These are phyloP conservation scores for Neurospora sp. DNA, from an alignment of 495 filamentous ascomycete genomes.

Conservation along the genomic window DNA sequence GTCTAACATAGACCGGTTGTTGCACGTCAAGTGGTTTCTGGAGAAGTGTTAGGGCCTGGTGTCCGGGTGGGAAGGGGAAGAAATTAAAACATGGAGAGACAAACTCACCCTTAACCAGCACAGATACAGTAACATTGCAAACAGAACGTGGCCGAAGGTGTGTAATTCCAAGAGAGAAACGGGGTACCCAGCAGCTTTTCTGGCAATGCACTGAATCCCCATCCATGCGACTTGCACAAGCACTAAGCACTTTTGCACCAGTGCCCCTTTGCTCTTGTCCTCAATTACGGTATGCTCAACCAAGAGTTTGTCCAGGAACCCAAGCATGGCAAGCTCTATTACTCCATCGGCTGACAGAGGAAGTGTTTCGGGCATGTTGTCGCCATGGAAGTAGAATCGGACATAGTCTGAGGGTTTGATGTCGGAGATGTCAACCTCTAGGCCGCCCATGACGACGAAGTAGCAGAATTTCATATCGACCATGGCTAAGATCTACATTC, in stretches of 20 bases:
- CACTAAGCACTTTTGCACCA: background rate
- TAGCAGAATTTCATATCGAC: background rate
- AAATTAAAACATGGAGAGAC: background rate
- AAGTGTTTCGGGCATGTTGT: background rate
- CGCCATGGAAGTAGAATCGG: background rate
- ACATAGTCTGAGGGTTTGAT: background rate
- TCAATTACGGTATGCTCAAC: background rate
- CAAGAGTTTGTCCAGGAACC: background rate
- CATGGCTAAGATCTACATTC: background rate
- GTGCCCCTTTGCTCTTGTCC: background rate
- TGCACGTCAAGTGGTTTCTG: background rate
- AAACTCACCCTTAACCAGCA: background rate
- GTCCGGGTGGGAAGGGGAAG: background rate
- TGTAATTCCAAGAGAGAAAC: background rate
- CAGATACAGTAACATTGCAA: background rate
- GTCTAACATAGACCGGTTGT: background rate
- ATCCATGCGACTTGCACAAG: background rate
- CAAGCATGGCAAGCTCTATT: background rate
- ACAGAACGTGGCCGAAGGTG: background rate
- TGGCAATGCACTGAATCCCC: background rate
- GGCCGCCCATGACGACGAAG: background rate
- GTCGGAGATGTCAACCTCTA: background rate
- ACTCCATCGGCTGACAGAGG: background rate
- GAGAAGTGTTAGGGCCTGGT: background rate
- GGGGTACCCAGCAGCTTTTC: background rate